Evolutionary conservation across 2,329 filamentous ascomycete genomes (phyloP).

Genomic region (Bipolaris sorokiniana): DNA sequence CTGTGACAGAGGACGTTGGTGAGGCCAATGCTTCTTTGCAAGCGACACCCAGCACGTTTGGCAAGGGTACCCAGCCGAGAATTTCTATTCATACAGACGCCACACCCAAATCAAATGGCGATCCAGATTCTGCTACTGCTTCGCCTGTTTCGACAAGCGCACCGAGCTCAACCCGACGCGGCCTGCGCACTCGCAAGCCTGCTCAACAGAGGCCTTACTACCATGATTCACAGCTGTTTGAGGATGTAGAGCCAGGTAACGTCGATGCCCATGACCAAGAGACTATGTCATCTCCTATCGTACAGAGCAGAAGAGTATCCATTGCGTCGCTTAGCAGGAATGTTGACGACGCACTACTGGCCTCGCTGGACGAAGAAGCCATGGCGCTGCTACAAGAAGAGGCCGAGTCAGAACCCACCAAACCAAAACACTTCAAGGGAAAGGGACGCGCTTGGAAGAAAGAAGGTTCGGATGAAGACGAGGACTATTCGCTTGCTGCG

Average conservation of each 20-base stretch:
- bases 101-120: constrained; percentile 7
- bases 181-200: constrained; percentile 42
- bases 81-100: constrained; percentile 6
- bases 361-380: constrained; percentile 20
- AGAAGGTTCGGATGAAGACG: constrained; percentile 40
- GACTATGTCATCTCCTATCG: constrained; percentile 10
- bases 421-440: constrained; percentile 40
- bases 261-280: constrained; percentile 9
- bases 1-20: constrained; percentile 12
- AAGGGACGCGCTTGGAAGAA: constrained; percentile 44
- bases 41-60: constrained; percentile 10
- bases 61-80: constrained; percentile 5
- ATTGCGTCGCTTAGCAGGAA: constrained; percentile 19
- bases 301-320: constrained; percentile 22
- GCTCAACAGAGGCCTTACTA: constrained; percentile 46
- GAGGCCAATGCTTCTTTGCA: constrained; percentile 14
- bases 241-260: constrained; percentile 22
- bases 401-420: constrained; percentile 11
- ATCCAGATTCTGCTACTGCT: constrained; percentile 17
- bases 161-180: constrained; percentile 35
- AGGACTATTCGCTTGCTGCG: constrained; percentile 33
- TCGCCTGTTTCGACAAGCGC: constrained; percentile 32
- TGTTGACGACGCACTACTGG: constrained; percentile 15
- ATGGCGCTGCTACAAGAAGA: constrained; percentile 24
- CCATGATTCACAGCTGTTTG: constrained; percentile 42